Percentiles rank a stretch among this genome's conserved stretches.
Conservation (phyloP, 768 basidiomycete genomes). For the Xerocomus spinulosus region DNA sequence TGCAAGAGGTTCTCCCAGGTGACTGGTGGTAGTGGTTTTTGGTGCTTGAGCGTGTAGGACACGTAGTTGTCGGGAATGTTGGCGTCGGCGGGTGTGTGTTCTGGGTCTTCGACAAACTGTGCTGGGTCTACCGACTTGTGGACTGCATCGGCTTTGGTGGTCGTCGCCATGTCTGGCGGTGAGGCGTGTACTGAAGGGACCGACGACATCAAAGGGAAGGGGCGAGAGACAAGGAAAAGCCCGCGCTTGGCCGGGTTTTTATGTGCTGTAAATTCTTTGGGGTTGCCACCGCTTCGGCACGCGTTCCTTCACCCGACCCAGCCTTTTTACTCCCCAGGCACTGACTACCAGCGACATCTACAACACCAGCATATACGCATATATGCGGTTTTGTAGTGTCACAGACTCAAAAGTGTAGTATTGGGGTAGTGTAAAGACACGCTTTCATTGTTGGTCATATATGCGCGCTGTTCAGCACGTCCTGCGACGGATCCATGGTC, state of each 20-base stretch:
- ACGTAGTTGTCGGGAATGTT: constrained; percentile 83
- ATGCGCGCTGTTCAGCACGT: neutral
- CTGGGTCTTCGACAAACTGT: constrained; percentile 25
- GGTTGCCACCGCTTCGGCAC: constrained; percentile 24
- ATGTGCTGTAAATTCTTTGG: constrained; percentile 33
- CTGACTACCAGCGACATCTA: neutral
- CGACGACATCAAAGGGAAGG: constrained; percentile 22
- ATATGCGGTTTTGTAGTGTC: too few relatives aligned
- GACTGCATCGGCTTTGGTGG: constrained; percentile 7
- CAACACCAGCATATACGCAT: too few relatives aligned
- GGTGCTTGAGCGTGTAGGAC: constrained; percentile 62
- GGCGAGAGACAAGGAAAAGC: constrained; percentile 9
- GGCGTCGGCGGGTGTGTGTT: constrained; percentile 41
- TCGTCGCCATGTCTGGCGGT: constrained; percentile 13
- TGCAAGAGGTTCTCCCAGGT: constrained; percentile 51
- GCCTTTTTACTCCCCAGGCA: too few relatives aligned
- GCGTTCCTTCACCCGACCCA: neutral
- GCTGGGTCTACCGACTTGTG: constrained; percentile 2
- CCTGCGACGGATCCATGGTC: neutral
- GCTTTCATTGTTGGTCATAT: too few relatives aligned
- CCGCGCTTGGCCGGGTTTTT: constrained; percentile 15
- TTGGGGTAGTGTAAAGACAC: too few relatives aligned
- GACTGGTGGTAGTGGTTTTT: constrained; percentile 65
- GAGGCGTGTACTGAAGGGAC: constrained; percentile 18
- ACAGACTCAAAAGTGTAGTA: too few relatives aligned